phyloP scores from a whole-genome alignment of 768 basidiomycete species.

The Phylloporus sp. region DNA sequence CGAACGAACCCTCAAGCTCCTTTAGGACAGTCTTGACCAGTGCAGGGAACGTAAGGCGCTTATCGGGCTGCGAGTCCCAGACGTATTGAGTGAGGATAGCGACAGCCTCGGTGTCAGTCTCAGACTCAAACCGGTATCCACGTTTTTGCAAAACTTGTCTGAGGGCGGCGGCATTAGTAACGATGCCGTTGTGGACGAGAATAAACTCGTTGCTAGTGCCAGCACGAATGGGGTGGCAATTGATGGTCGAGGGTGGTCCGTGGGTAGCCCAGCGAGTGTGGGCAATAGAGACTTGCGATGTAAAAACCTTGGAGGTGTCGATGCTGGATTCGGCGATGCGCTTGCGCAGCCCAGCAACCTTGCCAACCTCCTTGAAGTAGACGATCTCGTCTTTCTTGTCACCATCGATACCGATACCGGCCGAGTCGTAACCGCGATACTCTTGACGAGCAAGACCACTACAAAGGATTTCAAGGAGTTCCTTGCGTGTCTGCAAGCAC shows the following conservation, averaged over 20 bases:
- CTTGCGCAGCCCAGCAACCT: conserved; percentile 90
- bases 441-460: conserved; percentile 92
- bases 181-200: conserved; percentile 98
- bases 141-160: conserved; percentile 92
- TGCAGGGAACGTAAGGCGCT: conserved; percentile 82
- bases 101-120: conserved; percentile 97
- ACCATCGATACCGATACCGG: conserved; percentile 87
- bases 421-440: conserved; percentile 98
- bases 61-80: conserved; percentile 88
- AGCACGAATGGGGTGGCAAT: conserved; percentile 94
- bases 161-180: conserved; percentile 89
- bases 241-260: conserved; percentile 79
- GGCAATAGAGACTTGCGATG: conserved; percentile 93
- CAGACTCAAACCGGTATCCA: conserved; percentile 89
- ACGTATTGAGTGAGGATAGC: conserved; percentile 96
- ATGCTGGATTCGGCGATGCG: conserved; percentile 70
- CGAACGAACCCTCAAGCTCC: conserved; percentile 98
- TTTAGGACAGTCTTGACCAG: conserved; percentile 94
- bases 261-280: conserved; percentile 99
- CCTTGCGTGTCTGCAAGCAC: conserved; percentile 68
- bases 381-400: conserved; percentile 73
- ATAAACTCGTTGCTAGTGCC: conserved; percentile 81
- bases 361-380: conserved; percentile 98
- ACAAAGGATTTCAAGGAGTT: conserved; percentile 85
- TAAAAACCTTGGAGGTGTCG: conserved; percentile 71